Evolutionary conservation across 306 rosid genomes (phyloP).

Genomic region (Cucurbita pepo): DNA sequence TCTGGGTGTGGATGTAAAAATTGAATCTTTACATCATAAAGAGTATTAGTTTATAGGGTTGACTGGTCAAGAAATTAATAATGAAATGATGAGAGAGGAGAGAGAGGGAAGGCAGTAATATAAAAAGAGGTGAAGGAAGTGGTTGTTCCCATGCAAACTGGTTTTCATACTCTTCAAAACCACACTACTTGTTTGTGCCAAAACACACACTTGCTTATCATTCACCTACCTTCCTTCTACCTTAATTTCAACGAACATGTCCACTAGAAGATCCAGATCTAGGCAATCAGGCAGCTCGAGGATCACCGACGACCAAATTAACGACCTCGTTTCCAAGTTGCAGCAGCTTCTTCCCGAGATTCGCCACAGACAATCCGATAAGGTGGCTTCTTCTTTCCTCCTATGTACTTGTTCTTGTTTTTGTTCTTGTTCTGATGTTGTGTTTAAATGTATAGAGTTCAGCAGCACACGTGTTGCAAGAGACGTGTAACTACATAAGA

Average conservation of each 20-base stretch:
- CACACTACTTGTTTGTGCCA: background rate
- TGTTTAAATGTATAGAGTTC: slow-evolving; percentile 31
- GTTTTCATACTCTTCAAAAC: background rate
- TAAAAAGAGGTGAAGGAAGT: background rate
- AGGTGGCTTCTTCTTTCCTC: slow-evolving; percentile 22
- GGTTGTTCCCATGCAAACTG: slow-evolving; percentile 6
- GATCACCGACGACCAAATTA: slow-evolving; percentile 89
- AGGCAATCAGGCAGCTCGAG: slow-evolving; percentile 56
- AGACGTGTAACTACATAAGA: slow-evolving; percentile 77
- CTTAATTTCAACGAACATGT: background rate
- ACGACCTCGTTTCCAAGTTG: slow-evolving; percentile 84
- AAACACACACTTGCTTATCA: too few relatives aligned
- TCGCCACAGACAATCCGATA: slow-evolving; percentile 63
- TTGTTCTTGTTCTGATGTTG: background rate
- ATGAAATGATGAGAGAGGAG: background rate
- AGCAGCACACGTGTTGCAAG: slow-evolving; percentile 61
- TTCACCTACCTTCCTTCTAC: too few relatives aligned
- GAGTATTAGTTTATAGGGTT: background rate
- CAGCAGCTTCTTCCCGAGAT: slow-evolving; percentile 95
- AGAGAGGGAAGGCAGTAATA: background rate
- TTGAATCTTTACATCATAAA: background rate
- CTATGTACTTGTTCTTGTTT: too few relatives aligned
- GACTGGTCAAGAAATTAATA: slow-evolving; percentile 4
- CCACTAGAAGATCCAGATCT: slow-evolving; percentile 13
- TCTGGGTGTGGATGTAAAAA: background rate